Evolutionary conservation across 345 rosid species (phyloP).

Genomic region (Citrus hindsii): DNA sequence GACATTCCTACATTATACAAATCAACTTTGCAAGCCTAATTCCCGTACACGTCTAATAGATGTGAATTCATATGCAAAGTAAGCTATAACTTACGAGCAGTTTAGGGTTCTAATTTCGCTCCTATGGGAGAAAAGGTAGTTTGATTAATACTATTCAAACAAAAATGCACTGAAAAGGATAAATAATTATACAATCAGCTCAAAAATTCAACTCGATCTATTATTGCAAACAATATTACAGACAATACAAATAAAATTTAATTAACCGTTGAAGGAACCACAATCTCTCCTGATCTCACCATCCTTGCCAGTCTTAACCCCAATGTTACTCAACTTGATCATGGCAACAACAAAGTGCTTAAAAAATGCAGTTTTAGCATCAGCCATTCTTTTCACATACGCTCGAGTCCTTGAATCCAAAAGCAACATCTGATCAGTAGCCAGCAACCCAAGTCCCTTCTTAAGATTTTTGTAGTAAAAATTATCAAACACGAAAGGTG

Average conservation of each 20-base stretch:
- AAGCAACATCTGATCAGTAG: conserved; percentile 7
- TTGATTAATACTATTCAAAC: too few relatives aligned
- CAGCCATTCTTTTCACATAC: conserved; percentile 7
- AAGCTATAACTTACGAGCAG: background rate
- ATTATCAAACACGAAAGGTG: conserved; percentile 14
- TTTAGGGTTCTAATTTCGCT: background rate
- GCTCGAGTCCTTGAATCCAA: background rate
- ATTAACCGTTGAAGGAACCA: conserved; percentile 6
- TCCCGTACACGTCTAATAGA: background rate
- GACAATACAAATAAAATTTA: background rate
- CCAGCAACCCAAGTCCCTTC: background rate
- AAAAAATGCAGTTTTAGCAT: conserved; percentile 3
- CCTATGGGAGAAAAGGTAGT: too few relatives aligned
- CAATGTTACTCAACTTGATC: background rate
- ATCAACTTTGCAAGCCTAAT: background rate
- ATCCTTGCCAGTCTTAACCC: conserved; percentile 2
- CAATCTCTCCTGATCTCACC: conserved; percentile 15
- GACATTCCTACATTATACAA: background rate
- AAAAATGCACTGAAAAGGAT: too few relatives aligned
- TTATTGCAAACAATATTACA: too few relatives aligned
- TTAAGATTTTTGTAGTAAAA: conserved; percentile 6
- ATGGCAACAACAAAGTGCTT: conserved; percentile 3
- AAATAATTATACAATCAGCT: background rate
- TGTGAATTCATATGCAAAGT: background rate
- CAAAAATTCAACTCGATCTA: background rate